Base-by-base conservation (phyloP, 2,329 filamentous ascomycete species). In the Fusarium sp. region DNA sequence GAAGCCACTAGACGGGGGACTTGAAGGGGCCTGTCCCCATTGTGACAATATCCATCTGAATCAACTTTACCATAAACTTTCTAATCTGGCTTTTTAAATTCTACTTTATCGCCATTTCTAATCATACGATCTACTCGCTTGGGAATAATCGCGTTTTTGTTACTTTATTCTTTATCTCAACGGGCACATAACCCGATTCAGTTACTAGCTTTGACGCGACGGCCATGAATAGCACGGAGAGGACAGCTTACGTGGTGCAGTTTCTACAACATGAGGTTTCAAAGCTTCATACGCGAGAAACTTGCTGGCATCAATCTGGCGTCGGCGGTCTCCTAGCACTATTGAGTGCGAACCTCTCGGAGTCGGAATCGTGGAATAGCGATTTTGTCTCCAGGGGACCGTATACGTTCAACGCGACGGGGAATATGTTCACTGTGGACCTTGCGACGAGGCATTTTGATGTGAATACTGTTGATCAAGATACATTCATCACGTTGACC, bases 281-380 rank as follows among this genome's bases (percentile, higher is more conserved):
- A 2, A 66, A 41, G 11, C 63, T 66, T n/a, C 15, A 66, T 5
- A 45, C 62, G 0, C 31, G 63, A 31, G 63, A 60, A 5, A 66
- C 52, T 3, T 66, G 63, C 7, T 66, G 63, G 63, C 62, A 57
- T 11, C 44, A 66, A 7, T 66, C 63, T 11, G 63, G 63, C 2
- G 63, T 66, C 5, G 12, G 44, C 1, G 63, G 63, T 14, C 62
- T 66, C 7, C 6, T 60, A 18, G 37, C 27, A 8, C 2, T 49
- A 3, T 7, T 66, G 1, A 52, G 44, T 19, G 62, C 63, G 11
- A 66, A 66, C 0, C 1, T 66, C 1, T 66, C 63, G 3, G 38
- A 60, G 7, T 39, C 63, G 15, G 39, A 41, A 0, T 51, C 33
- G 5, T 66, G 63, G 63, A 27, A 45, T 23, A 51, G 27, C 14